Evolutionary conservation across 306 rosid species (phyloP).

Genomic region (Cyamopsis tetragonoloba): DNA sequence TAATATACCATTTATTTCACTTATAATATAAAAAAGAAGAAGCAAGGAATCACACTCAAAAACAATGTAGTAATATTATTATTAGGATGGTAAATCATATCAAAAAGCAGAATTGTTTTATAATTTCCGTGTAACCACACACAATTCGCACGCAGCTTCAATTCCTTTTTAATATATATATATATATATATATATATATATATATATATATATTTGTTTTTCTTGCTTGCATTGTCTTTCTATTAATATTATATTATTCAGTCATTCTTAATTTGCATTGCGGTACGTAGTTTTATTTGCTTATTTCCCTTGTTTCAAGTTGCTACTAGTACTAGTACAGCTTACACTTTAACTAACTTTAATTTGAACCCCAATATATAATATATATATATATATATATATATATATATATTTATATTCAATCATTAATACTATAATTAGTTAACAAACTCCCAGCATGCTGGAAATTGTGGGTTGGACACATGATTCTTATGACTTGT

Average conservation of each 20-base stretch:
- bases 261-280: background rate
- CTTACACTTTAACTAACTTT: background rate
- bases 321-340: too few species aligned
- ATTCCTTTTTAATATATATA: background rate
- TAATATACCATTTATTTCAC: background rate
- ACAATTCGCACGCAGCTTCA: conserved; percentile 21
- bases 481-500: conserved; percentile 30
- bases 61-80: background rate
- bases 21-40: background rate
- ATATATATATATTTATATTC: too few species aligned
- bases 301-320: background rate
- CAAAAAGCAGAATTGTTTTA: background rate
- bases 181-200: too few species aligned
- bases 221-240: background rate
- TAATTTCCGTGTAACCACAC: conserved; percentile 80
- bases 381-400: too few species aligned
- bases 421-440: too few species aligned
- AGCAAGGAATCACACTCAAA: background rate
- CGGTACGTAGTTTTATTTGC: too few species aligned
- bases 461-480: background rate
- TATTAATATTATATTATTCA: too few species aligned
- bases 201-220: conserved; percentile 23
- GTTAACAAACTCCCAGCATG: background rate
- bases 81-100: background rate
- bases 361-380: too few species aligned